Evolutionary conservation across 768 basidiomycete species (phyloP).

Genomic region (Boletus pseudopeckii): DNA sequence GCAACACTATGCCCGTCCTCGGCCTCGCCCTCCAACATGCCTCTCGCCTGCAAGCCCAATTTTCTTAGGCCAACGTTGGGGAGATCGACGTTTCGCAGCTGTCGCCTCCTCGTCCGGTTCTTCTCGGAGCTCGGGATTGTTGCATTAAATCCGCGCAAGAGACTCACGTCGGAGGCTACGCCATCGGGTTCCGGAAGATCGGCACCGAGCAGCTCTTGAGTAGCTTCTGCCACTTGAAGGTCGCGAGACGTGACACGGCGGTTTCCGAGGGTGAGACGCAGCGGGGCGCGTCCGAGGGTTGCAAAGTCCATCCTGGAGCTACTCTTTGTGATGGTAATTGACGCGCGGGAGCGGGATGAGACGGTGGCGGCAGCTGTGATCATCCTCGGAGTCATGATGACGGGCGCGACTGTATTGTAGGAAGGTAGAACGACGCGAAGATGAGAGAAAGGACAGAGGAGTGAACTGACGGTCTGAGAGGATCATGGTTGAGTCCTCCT

Average conservation of each 20-base stretch:
- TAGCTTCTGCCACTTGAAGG: constrained; percentile 79
- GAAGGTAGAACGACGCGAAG: too few relatives aligned
- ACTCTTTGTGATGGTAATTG: constrained; percentile 28
- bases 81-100: constrained; percentile 76
- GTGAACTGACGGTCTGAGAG: constrained; percentile 64
- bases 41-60: constrained; percentile 74
- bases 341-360: constrained; percentile 44
- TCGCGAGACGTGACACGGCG: constrained; percentile 78
- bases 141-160: constrained; percentile 90
- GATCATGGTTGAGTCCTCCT: constrained; percentile 67
- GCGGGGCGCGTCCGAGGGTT: constrained; percentile 74
- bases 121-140: constrained; percentile 89
- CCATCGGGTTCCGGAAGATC: constrained; percentile 75
- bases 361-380: constrained; percentile 68
- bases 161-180: constrained; percentile 68
- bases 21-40: constrained; percentile 53
- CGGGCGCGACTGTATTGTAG: constrained; percentile 60
- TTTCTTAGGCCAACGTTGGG: constrained; percentile 76
- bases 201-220: constrained; percentile 66
- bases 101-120: constrained; percentile 69
- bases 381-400: constrained; percentile 87
- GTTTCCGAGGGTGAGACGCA: constrained; percentile 60
- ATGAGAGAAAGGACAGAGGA: background rate
- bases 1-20: constrained; percentile 57
- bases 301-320: constrained; percentile 62